phyloP scores from a whole-genome alignment of 2,329 filamentous ascomycete species.

The Pyrenophora graminea region DNA sequence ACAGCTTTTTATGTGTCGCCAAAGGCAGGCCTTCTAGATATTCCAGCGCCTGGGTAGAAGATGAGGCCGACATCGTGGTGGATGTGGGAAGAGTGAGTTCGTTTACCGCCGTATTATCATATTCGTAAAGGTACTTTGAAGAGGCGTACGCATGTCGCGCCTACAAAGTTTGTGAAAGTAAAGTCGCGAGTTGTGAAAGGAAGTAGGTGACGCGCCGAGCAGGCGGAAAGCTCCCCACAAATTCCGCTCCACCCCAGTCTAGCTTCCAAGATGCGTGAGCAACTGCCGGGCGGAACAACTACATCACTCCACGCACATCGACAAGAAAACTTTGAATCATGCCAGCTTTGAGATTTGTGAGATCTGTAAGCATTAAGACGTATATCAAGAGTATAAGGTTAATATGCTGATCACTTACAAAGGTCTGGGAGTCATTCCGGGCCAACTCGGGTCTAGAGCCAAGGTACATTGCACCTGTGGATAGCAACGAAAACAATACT shows the following conservation, averaged over 20 bases:
- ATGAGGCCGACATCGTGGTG: constrained; percentile 56
- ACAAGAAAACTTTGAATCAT: constrained; percentile 20
- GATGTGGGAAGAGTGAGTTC: constrained; percentile 33
- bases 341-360: constrained; percentile 64
- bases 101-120: constrained; percentile 42
- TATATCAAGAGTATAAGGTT: not conserved
- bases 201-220: constrained; percentile 32
- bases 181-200: constrained; percentile 11
- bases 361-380: constrained; percentile 57
- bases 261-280: constrained; percentile 17
- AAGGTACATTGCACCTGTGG: constrained; percentile 60
- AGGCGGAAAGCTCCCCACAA: constrained; percentile 20
- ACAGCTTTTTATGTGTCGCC: constrained; percentile 86
- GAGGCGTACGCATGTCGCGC: constrained; percentile 15
- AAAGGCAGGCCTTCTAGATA: constrained; percentile 92
- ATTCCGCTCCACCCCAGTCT: constrained; percentile 28
- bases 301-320: constrained; percentile 28
- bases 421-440: constrained; percentile 88
- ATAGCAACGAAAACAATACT: not conserved
- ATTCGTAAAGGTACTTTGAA: constrained; percentile 14
- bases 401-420: constrained; percentile 23
- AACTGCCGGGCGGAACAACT: constrained; percentile 29
- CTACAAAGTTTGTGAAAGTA: constrained; percentile 9
- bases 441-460: constrained; percentile 85
- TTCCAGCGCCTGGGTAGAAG: constrained; percentile 71